Evolutionary conservation across 345 rosid species (phyloP).

Genomic region (Rhodamnia argentea): DNA sequence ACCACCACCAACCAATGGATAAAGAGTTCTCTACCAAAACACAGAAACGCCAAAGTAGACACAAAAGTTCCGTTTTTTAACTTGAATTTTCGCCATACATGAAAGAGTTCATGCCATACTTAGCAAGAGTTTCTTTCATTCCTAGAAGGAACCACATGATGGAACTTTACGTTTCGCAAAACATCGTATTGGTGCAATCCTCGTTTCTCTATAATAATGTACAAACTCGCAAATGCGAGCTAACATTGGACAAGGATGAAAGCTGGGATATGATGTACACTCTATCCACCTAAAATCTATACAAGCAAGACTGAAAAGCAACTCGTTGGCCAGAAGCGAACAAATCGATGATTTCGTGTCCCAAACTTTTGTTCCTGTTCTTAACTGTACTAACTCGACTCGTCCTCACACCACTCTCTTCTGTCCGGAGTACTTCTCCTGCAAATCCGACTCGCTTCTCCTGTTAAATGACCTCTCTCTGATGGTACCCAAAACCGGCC

Average conservation of each 20-base stretch:
- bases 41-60: background rate
- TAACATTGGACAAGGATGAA: background rate
- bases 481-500: constrained; percentile 36
- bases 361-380: background rate
- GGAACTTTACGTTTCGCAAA: background rate
- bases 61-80: background rate
- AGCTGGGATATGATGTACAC: background rate
- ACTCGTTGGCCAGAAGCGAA: background rate
- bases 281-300: background rate
- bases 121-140: background rate
- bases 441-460: constrained; percentile 30
- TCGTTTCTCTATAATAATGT: background rate
- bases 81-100: background rate
- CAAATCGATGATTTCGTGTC: background rate
- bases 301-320: background rate
- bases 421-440: background rate
- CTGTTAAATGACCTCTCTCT: constrained; percentile 31
- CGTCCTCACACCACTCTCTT: background rate
- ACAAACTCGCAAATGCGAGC: background rate
- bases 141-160: background rate
- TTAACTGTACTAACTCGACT: background rate
- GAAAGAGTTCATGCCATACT: background rate
- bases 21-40: background rate
- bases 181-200: background rate
- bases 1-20: background rate